Percentiles rank a stretch among this genome's conserved stretches.
Evolutionary conservation across 345 rosid species (phyloP).

Genomic region (Pugionium dolabratum): DNA sequence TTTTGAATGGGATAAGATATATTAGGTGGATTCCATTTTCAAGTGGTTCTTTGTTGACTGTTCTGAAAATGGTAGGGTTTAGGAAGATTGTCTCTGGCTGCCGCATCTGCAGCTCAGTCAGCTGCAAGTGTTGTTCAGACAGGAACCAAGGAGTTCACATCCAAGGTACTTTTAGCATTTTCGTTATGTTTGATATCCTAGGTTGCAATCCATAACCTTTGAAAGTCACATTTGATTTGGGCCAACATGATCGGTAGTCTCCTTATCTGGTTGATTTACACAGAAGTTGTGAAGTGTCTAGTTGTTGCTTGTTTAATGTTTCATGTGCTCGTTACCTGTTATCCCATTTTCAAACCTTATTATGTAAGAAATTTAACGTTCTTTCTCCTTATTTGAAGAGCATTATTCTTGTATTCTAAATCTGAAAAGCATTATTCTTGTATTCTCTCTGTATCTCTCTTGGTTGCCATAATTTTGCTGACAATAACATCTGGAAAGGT

Average conservation of each 20-base stretch:
- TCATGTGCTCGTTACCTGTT: background rate
- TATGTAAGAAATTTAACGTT: background rate
- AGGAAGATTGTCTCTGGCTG: conserved; percentile 80
- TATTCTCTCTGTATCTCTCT: background rate
- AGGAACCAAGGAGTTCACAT: conserved; percentile 31
- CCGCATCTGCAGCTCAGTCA: conserved; percentile 54
- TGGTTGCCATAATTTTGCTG: background rate
- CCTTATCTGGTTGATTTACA: conserved; percentile 7
- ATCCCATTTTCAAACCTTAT: too few relatives aligned
- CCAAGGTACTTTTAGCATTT: conserved; percentile 11
- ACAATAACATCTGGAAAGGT: background rate
- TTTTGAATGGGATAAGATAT: conserved; percentile 8
- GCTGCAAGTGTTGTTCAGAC: conserved; percentile 73
- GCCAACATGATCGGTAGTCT: background rate
- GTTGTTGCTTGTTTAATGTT: background rate
- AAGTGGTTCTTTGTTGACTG: background rate
- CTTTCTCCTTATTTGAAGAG: too few relatives aligned
- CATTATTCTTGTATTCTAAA: too few relatives aligned
- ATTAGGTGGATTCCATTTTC: background rate
- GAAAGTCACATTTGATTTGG: background rate
- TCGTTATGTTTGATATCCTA: background rate
- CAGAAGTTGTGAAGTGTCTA: background rate
- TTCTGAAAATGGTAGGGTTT: conserved; percentile 56
- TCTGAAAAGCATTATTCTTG: too few relatives aligned
- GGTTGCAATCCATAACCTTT: background rate